phyloP scores from a whole-genome alignment of 192 early-diverging fungal genomes.

The Piromyces finnis region DNA sequence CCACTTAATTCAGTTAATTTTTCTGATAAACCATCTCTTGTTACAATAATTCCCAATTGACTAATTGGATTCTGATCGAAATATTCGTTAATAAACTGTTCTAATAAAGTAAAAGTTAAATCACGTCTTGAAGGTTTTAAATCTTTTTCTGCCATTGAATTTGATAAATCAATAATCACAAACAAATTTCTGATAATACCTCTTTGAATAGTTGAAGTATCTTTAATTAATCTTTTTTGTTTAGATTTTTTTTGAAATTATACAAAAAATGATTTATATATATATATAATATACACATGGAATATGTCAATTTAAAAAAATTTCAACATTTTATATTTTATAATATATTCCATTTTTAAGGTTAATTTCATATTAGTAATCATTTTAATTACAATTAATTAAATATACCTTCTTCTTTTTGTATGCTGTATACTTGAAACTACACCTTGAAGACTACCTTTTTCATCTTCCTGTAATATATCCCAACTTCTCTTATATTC shows the following conservation, averaged over 20 bases:
- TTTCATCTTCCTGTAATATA: constrained; percentile 69
- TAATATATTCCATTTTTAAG: too few relatives aligned
- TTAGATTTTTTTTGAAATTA: neutral
- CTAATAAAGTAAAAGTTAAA: constrained; percentile 38
- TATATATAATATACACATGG: too few relatives aligned
- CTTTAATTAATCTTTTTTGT: constrained; percentile 30
- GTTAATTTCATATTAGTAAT: too few relatives aligned
- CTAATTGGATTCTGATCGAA: constrained; percentile 93
- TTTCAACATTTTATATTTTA: too few relatives aligned
- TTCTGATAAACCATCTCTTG: constrained; percentile 71
- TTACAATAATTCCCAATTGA: constrained; percentile 66
- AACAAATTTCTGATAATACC: constrained; percentile 73
- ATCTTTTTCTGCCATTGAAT: constrained; percentile 69
- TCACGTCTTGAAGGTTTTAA: constrained; percentile 67
- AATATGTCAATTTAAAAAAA: too few relatives aligned
- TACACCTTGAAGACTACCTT: constrained; percentile 57
- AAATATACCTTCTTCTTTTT: constrained; percentile 38
- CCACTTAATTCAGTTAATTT: constrained; percentile 70
- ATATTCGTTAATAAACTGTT: constrained; percentile 68
- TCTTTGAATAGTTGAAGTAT: constrained; percentile 51
- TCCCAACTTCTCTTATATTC: constrained; percentile 97
- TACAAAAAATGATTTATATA: too few relatives aligned
- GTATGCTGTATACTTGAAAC: constrained; percentile 53
- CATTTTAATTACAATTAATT: neutral
- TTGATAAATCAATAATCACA: constrained; percentile 65